Base-by-base conservation (phyloP, 371 early-diverging fungal species). In the Lichtheimia corymbifera region DNA sequence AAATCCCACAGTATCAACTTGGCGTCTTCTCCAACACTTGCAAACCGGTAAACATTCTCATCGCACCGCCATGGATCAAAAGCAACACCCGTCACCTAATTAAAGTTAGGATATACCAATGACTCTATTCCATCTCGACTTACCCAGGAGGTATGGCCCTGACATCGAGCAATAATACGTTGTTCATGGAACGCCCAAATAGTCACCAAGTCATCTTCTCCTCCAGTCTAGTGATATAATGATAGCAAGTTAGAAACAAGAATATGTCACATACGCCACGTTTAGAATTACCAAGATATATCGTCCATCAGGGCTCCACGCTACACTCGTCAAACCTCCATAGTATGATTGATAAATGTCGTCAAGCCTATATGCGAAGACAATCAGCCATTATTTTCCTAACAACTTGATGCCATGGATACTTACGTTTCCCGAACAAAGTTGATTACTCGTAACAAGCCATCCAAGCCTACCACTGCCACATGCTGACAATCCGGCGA, bases 191-290 rank as follows among this genome's bases (percentile, higher is more conserved):
- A 88, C 53, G 89, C 84, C 96, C 96, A 99, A 3, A 99, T 83
- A 2, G 95, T 91, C 13, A 98, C 86, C 11, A 95, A 70, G 71
- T 99, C 98, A 74, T 99, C 99, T 68, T 99, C 96, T 0, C 97
- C 95, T 11, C 98, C 93, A 0, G 89, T 84, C 84, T 82, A 64
- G 12, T n/a, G 11, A n/a, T 35, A 35, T 22, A 27, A 40, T 50
- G 18, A 20, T 12, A 5, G 18, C 15, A 27, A 25, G 24, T 43
- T 14, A 30, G 5, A 25, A 53, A 18, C 24, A 53, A 40, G 17
- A 14, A 9, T 50, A 22, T 1, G 18, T 17, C 14, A 18, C 20
- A 11, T 45, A 12, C 3, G 13, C 15, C 5, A 28, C 40, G 24
- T 43, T 18, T 14, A 47, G 14, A 15, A 57, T 88, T 71, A 93